A percentile compares a stretch with the other conserved stretches of the same genome.
These are phyloP conservation scores for Lasiosphaeria hispida DNA, from an alignment of 495 filamentous ascomycete genomes.

Conservation along the genomic window DNA sequence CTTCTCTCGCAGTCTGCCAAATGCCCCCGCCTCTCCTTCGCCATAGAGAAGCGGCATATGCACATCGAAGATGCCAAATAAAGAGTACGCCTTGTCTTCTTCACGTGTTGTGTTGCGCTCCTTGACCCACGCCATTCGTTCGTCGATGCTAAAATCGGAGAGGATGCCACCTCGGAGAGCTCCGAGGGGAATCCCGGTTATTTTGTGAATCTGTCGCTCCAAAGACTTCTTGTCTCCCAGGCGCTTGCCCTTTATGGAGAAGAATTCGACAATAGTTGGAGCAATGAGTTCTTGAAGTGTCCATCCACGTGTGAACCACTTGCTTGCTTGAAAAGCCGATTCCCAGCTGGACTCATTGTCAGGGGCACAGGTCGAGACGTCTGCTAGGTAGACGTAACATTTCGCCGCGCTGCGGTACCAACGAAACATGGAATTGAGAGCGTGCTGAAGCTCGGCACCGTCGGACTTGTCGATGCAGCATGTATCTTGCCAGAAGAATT, in stretches of 20 bases:
- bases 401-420: constrained; percentile 35
- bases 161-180: neutral
- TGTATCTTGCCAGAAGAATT: constrained; percentile 35
- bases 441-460: constrained; percentile 38
- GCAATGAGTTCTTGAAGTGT: constrained; percentile 41
- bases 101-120: neutral
- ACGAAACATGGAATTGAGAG: constrained; percentile 41
- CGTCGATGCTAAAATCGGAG: neutral
- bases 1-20: neutral
- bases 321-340: constrained; percentile 17
- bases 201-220: neutral
- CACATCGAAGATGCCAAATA: neutral
- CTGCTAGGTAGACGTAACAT: constrained; percentile 39
- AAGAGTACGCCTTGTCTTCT: constrained; percentile 1
- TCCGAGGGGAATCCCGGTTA: neutral
- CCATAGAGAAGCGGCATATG: constrained; percentile 5
- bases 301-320: constrained; percentile 42
- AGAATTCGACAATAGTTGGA: constrained; percentile 31
- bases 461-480: constrained; percentile 42
- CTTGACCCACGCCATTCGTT: neutral
- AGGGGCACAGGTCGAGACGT: constrained; percentile 16
- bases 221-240: neutral
- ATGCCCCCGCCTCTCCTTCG: neutral
- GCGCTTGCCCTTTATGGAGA: constrained; percentile 9
- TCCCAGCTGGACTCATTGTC: neutral